These are phyloP conservation scores for Eutypella sp. DNA, from an alignment of 2,329 filamentous ascomycete genomes.

Conservation along the genomic window DNA sequence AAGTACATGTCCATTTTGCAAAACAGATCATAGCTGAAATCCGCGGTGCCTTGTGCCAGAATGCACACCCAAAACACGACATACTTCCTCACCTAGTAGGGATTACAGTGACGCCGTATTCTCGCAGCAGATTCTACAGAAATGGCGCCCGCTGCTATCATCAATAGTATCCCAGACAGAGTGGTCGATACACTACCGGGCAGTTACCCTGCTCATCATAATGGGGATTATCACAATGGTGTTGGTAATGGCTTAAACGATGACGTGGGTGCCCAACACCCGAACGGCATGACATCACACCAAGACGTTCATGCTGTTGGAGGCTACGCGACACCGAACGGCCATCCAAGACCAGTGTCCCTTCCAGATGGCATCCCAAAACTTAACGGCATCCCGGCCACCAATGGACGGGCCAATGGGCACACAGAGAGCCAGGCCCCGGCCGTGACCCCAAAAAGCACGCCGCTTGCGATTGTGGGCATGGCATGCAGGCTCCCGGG, in stretches of 20 bases:
- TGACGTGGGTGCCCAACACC: not conserved
- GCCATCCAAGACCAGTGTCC: not conserved
- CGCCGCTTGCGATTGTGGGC: constrained; percentile 31
- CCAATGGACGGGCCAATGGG: constrained; percentile 13
- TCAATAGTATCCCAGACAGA: constrained; percentile 15
- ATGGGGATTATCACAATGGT: constrained; percentile 7
- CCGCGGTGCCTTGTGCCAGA: constrained; percentile 19
- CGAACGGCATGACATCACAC: not conserved
- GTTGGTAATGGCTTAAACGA: not conserved
- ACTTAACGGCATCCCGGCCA: not conserved
- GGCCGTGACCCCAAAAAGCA: constrained; percentile 9
- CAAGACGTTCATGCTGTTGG: not conserved
- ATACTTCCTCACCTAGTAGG: constrained; percentile 7
- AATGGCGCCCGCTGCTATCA: constrained; percentile 27
- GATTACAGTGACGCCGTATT: constrained; percentile 12
- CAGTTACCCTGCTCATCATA: constrained; percentile 23
- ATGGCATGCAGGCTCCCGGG: constrained; percentile 33
- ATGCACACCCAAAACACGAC: constrained; percentile 11
- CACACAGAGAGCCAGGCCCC: constrained; percentile 6
- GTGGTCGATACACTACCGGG: constrained; percentile 18
- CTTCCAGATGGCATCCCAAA: constrained; percentile 13
- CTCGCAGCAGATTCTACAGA: constrained; percentile 16
- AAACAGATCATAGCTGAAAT: not conserved
- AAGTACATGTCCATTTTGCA: constrained; percentile 4
- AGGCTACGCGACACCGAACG: not conserved